Conservation (phyloP, 345 rosid species). For the Triadica sebifera region DNA sequence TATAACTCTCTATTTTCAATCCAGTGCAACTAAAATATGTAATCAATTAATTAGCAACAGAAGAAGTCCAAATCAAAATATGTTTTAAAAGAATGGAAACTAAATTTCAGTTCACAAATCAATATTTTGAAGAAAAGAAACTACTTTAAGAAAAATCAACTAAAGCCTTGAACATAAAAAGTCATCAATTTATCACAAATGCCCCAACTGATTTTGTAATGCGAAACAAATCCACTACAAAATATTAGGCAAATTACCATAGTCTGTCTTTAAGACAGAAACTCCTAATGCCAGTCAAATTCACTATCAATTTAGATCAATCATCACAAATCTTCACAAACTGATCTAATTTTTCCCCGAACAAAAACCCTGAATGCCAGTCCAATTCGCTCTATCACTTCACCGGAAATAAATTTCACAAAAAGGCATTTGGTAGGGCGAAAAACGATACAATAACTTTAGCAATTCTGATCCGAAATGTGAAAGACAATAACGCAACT, state of each 20-base stretch:
- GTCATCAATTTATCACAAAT: neutral
- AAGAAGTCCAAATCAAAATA: no score
- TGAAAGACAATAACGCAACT: neutral
- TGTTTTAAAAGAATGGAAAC: no score
- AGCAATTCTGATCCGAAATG: conserved; percentile 4
- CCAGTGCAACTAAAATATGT: neutral
- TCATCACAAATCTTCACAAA: neutral
- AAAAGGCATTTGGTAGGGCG: neutral
- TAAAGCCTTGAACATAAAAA: neutral
- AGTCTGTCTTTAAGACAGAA: neutral
- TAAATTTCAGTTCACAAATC: no score
- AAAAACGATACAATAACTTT: neutral
- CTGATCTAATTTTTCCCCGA: neutral
- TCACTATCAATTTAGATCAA: neutral
- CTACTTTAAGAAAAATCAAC: neutral
- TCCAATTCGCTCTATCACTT: no score
- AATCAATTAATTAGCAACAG: no score
- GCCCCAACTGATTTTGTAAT: neutral
- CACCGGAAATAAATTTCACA: neutral
- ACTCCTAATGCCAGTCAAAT: neutral
- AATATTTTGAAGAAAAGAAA: neutral
- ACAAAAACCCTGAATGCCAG: neutral
- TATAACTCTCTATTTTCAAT: neutral
- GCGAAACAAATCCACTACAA: neutral
- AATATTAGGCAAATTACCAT: neutral